Evolutionary conservation across 176 grass and related monocot genomes (phyloP), one percentile per base, ranked within the genome.

Genomic region (Puya raimondii): DNA sequence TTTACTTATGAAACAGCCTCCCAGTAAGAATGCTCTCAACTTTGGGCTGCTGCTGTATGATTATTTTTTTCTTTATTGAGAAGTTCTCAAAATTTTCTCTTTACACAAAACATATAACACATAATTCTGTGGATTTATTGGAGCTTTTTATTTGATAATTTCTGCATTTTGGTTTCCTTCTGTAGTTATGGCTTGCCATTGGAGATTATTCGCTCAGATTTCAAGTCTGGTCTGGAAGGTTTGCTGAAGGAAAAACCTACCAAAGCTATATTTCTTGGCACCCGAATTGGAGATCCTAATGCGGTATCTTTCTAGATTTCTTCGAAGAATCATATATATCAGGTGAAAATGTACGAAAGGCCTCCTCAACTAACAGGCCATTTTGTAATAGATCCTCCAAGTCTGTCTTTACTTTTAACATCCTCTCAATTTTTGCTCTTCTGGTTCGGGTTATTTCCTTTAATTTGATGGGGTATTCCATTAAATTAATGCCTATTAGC

Each of bases 201-300:
- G 84, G 94, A 99, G 86, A 93, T 74, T 72, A 93, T 99, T 50
- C 74, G 64, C 15, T 90, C 87, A 48, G 94, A 99, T 86, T 99
- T 99, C 70, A 99, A 99, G 77, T 99, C 94, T 51, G 94, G 94
- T 22, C 71, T 99, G 67, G 89, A 93, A 79, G 74, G 82, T 51
- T 76, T 99, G 63, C 25, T 99, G 7, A 90, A 90, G 79, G 48
- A 86, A 80, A 99, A 85, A 70, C 48, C 87, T 21, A 99, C 86
- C 67, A 93, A 88, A 88, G 94, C 94, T 81, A 99, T 99, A 88
- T 99, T 99, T 66, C 86, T 99, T 77, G 94, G 94, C 53, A 99
- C 94, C 70, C 86, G 94, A 88, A 99, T 99, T 70, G 94, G 94
- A 11, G 94, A 99, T 81, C 94, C 94, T 77, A 99, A 99, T 86